phyloP scores from a whole-genome alignment of 345 rosid genomes.

The Luvunga scandens region DNA sequence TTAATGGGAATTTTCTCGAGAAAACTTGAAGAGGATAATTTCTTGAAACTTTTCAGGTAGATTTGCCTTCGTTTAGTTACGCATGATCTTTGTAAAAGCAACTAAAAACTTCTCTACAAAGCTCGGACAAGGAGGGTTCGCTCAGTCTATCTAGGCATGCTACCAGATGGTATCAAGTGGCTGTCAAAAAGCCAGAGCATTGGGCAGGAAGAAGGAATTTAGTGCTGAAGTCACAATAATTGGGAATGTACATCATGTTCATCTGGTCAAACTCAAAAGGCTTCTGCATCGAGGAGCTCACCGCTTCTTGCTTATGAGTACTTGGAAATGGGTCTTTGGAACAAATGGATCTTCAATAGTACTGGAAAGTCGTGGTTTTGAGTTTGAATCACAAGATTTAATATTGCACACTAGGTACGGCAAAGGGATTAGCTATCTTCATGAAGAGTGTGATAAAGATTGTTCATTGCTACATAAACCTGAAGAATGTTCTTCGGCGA shows the following conservation, averaged over 20 bases:
- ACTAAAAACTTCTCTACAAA: slow-evolving; percentile 41
- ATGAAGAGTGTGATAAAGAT: slow-evolving; percentile 51
- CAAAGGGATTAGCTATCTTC: slow-evolving; percentile 55
- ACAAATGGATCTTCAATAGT: slow-evolving; percentile 47
- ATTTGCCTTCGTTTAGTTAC: slow-evolving; percentile 43
- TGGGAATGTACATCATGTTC: slow-evolving; percentile 51
- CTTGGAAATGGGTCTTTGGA: slow-evolving; percentile 53
- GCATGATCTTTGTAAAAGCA: slow-evolving; percentile 40
- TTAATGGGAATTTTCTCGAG: slow-evolving; percentile 18
- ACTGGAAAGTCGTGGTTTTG: slow-evolving; percentile 20
- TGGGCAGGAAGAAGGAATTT: slow-evolving; percentile 49
- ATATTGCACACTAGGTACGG: slow-evolving; percentile 42
- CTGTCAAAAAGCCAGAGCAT: slow-evolving; percentile 46
- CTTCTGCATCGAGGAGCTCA: slow-evolving; percentile 47
- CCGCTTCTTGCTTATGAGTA: slow-evolving; percentile 58
- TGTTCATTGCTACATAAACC: slow-evolving; percentile 50
- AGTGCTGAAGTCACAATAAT: slow-evolving; percentile 51
- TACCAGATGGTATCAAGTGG: slow-evolving; percentile 38
- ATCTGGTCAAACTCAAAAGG: slow-evolving; percentile 58
- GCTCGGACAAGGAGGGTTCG: slow-evolving; percentile 56
- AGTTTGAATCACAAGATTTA: slow-evolving; percentile 44
- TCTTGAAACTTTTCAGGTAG: slow-evolving; percentile 28
- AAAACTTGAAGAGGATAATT: slow-evolving; percentile 29
- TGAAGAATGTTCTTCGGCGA: slow-evolving; percentile 47
- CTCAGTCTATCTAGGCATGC: slow-evolving; percentile 43